Base-by-base conservation (phyloP, 371 early-diverging fungal genomes). In the Smittium mucronatum region DNA sequence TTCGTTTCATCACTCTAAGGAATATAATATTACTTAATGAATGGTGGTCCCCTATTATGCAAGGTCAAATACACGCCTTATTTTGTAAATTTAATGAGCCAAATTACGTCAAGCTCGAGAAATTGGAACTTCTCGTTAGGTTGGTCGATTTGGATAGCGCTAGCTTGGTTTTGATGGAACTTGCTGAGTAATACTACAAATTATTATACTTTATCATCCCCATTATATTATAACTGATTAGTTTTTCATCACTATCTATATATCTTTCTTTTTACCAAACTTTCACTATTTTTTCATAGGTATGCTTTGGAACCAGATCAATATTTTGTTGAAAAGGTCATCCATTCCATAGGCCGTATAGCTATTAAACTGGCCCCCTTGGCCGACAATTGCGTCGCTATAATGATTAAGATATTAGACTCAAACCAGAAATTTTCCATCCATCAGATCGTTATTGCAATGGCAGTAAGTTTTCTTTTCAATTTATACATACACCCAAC, bases 41-140 rank as follows among this genome's bases (percentile, higher is more conserved):
- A 79, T 89, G 89, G 76, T 85, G 91, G 64, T 93, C 95, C 2
- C 92, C 92, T 34, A 85, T 95, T 16, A 79, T 97, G 63, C 86
- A 83, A 30, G 88, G 90, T 71, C 96, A 97, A 76, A 89, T 95
- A 72, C 87, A 92, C 34, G 92, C 94, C 28, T 97, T 98, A 80
- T 98, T 97, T 75, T 95, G 94, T 81, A 97, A 96, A 81, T 98
- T 94, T 82, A 94, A 97, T 76, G 99, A 98, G 79, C 98, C 99
- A 28, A 91, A 91, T 72, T 97, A 96, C 75, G 97, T 98, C 66
- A 98, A 97, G 75, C 82, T 93, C 63, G 96, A 92, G 69, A 98
- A 98, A 75, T 85, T 98, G 26, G 95, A 95, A 76, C 91, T 96
- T 64, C 90, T 98, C 69, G 88, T 97, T 78, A 85, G 89, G 72